Percentiles rank a stretch among this genome's conserved stretches.
phyloP scores from a whole-genome alignment of 352 stramenopile genomes.

The Phytophthora palmivora region DNA sequence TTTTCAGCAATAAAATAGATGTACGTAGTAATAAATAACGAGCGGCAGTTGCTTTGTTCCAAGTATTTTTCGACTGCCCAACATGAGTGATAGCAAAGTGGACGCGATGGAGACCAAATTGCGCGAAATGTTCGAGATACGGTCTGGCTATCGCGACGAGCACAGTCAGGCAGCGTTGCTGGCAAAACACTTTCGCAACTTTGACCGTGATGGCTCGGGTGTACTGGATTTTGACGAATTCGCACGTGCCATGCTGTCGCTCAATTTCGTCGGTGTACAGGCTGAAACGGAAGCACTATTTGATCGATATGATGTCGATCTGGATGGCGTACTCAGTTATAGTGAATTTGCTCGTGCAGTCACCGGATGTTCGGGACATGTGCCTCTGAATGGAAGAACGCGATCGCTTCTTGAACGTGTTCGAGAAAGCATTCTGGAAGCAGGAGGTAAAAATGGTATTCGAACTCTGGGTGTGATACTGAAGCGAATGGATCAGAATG shows the following conservation, averaged over 20 bases:
- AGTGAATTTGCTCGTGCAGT: conserved; percentile 68
- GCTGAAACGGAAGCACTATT: conserved; percentile 88
- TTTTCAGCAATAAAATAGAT: too few relatives aligned
- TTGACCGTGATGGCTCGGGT: conserved; percentile 77
- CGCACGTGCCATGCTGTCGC: conserved; percentile 77
- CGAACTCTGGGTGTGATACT: conserved; percentile 73
- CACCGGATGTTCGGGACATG: conserved; percentile 38
- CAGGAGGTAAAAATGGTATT: conserved; percentile 78
- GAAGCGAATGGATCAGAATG: conserved; percentile 83
- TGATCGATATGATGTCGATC: conserved; percentile 88
- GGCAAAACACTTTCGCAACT: conserved; percentile 77
- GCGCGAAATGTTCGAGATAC: conserved; percentile 70
- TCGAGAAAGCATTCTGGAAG: conserved; percentile 60
- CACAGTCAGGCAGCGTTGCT: conserved; percentile 57
- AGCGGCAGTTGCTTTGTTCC: too few relatives aligned
- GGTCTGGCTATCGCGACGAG: conserved; percentile 75
- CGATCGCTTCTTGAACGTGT: conserved; percentile 53
- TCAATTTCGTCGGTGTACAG: conserved; percentile 92
- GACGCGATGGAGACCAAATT: conserved; percentile 66
- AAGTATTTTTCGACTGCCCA: too few relatives aligned
- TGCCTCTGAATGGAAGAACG: conserved; percentile 14
- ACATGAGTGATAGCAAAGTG: conserved; percentile 46
- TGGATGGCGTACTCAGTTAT: conserved; percentile 82
- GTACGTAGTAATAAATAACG: too few relatives aligned
- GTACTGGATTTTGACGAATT: conserved; percentile 91